Conservation (phyloP, 176 grass and related monocot genomes). For the Oryza punctata region DNA sequence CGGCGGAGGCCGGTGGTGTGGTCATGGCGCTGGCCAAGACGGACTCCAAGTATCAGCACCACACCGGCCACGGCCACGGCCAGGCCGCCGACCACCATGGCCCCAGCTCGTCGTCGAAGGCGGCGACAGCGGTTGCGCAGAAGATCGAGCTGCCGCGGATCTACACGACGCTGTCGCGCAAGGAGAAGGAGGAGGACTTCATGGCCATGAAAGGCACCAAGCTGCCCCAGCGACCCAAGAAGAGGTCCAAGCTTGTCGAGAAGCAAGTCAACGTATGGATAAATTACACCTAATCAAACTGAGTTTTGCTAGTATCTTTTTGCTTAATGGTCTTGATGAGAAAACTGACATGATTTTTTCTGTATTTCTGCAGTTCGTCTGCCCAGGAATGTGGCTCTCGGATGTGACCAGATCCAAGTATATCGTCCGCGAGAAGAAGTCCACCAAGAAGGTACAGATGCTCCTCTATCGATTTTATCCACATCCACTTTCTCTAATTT, state of each 20-base stretch:
- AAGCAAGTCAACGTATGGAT: slow-evolving; percentile 54
- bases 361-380: slow-evolving; percentile 41
- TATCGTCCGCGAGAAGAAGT: slow-evolving; percentile 86
- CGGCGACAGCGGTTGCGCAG: not conserved
- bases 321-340: not conserved
- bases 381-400: slow-evolving; percentile 75
- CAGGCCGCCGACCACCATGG: not conserved
- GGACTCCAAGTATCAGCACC: not conserved
- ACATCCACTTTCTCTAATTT: not conserved
- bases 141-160: slow-evolving; percentile 70
- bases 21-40: slow-evolving; percentile 8
- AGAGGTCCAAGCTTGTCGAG: slow-evolving; percentile 66
- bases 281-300: not conserved
- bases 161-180: slow-evolving; percentile 64
- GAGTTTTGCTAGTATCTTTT: not conserved
- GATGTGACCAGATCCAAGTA: slow-evolving; percentile 74
- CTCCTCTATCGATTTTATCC: not conserved
- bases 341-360: not conserved
- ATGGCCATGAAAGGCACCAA: slow-evolving; percentile 76
- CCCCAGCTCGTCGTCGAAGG: slow-evolving; percentile 25
- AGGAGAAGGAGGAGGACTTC: slow-evolving; percentile 89
- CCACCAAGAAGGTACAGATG: slow-evolving; percentile 68
- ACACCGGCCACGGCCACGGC: not conserved
- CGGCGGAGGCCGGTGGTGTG: not conserved
- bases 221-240: slow-evolving; percentile 77